phyloP scores from a whole-genome alignment of 2,329 filamentous ascomycete species.

The Trichoderma atroviride region DNA sequence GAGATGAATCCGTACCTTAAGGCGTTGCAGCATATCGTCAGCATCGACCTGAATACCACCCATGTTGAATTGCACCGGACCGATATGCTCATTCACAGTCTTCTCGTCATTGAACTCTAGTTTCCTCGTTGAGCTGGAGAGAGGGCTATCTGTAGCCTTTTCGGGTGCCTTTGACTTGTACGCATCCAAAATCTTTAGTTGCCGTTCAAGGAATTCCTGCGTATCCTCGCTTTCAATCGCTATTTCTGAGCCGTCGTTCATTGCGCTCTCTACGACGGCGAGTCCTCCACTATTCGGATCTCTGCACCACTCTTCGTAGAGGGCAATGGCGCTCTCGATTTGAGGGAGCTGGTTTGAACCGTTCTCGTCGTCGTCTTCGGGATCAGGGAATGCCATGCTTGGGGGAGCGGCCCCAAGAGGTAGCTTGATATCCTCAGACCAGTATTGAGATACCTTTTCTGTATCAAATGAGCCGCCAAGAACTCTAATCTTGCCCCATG shows the following conservation, averaged over 20 bases:
- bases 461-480: slow-evolving; percentile 90
- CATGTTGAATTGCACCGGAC: slow-evolving; percentile 96
- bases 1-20: slow-evolving; percentile 64
- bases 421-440: slow-evolving; percentile 80
- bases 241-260: slow-evolving; percentile 42
- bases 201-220: slow-evolving; percentile 74
- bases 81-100: slow-evolving; percentile 76
- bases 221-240: slow-evolving; percentile 58
- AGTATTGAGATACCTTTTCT: slow-evolving; percentile 80
- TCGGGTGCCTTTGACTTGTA: slow-evolving; percentile 59
- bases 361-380: slow-evolving; percentile 30
- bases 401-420: slow-evolving; percentile 39
- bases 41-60: slow-evolving; percentile 95
- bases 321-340: slow-evolving; percentile 64
- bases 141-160: slow-evolving; percentile 38
- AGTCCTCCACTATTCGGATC: slow-evolving; percentile 68
- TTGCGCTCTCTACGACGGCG: slow-evolving; percentile 45
- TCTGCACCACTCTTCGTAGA: slow-evolving; percentile 79
- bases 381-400: slow-evolving; percentile 32
- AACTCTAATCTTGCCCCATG: slow-evolving; percentile 95
- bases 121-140: slow-evolving; percentile 33
- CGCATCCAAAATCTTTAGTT: slow-evolving; percentile 74
- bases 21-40: slow-evolving; percentile 84
- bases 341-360: slow-evolving; percentile 22
- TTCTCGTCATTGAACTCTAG: slow-evolving; percentile 46